Evolutionary conservation across 2,329 filamentous ascomycete genomes (phyloP), one percentile per base, ranked within the genome.

Genomic region (Ascochyta clinopodiicola): DNA sequence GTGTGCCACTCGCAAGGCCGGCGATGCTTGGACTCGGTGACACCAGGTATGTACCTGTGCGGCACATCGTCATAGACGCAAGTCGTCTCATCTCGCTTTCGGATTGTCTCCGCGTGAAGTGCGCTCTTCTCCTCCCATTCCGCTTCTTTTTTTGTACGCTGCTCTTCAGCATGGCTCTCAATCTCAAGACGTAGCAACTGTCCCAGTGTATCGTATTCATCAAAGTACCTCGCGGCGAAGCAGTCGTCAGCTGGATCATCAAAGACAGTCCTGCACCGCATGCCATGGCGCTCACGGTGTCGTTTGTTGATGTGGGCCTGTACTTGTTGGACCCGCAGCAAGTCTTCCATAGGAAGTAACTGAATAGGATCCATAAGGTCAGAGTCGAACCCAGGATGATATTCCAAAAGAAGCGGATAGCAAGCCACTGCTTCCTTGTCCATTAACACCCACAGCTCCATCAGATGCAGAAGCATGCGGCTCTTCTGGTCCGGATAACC

Each of bases 371-470:
- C 80, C 1, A 90, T 71, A 0, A 82, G 64, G 3, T 80, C 74
- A 0, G 81, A 71, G 0, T 69, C 59, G 42, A 90, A 82, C 0
- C 77, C 73, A 0, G 86, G 83, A 12, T 82, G 75, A 47, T 82
- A 87, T 0, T 83, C 71, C 0, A 44, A 27, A 0, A 90, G 70
- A 0, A 88, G 66, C 0, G 81, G 80, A 42, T 77, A 84, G 0
- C 59, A 56, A 0, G 39, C 10, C 0, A 77, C 70, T 0, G 82
- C 80, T n/a, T 66, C 69, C 10, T 73, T 62, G 57, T 90, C 88
- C 67, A 88, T 79, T 1, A 68, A 62, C 3, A 82, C 67, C 87
- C 86, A 90, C 0, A 87, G 60, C 44, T 85, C 81, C 64, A 89
- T 80, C 0, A 85, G 38, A 7, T 74, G 78, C 1, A 90, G 75